phyloP scores from a whole-genome alignment of 345 rosid species.

The Linum lewisii region DNA sequence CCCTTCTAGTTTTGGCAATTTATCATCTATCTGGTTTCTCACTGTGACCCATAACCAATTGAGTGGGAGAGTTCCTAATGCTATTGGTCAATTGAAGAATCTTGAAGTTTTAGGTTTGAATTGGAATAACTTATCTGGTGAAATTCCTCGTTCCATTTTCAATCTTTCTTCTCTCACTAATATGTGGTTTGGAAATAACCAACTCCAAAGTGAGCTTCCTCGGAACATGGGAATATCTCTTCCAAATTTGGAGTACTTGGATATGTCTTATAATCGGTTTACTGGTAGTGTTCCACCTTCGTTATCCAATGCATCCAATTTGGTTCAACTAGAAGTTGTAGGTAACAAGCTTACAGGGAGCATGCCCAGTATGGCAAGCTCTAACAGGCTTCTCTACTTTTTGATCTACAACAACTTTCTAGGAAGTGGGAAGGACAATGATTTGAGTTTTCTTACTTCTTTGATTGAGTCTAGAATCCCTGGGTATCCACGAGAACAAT shows the following conservation, averaged over 20 bases:
- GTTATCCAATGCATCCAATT: conserved; percentile 17
- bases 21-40: background rate
- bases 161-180: conserved; percentile 7
- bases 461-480: conserved; percentile 1
- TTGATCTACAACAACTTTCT: background rate
- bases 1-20: conserved; percentile 11
- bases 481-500: background rate
- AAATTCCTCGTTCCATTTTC: conserved; percentile 8
- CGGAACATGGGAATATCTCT: conserved; percentile 5
- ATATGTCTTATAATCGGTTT: conserved; percentile 1
- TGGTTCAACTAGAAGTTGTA: background rate
- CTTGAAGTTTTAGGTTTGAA: background rate
- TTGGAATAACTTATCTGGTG: conserved; percentile 8
- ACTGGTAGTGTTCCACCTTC: conserved; percentile 15
- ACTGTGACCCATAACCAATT: background rate
- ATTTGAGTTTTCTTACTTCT: conserved; percentile 12
- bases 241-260: conserved; percentile 1
- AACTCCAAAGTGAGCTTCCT: conserved; percentile 8
- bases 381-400: background rate
- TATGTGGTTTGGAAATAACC: background rate
- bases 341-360: conserved; percentile 6
- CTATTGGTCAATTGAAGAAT: conserved; percentile 12
- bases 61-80: conserved; percentile 10
- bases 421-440: conserved; percentile 4
- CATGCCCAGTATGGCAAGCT: conserved; percentile 11